phyloP scores from a whole-genome alignment of 202 grass and related monocot genomes.

The Zizania palustris region DNA sequence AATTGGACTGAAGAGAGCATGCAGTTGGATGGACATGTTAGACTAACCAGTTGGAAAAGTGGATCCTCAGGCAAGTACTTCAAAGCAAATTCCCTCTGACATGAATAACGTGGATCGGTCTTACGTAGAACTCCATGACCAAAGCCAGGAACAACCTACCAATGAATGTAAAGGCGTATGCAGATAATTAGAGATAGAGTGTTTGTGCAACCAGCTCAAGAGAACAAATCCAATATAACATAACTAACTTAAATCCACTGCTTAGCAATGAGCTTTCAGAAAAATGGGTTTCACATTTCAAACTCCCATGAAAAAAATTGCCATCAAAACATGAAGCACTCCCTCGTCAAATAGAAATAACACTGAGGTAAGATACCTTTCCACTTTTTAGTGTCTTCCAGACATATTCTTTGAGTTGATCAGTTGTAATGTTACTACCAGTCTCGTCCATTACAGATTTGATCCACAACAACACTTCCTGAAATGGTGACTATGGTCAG shows the following conservation, averaged over 20 bases:
- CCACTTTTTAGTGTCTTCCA: conserved; percentile 98
- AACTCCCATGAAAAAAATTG: not conserved
- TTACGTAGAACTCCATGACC: conserved; percentile 97
- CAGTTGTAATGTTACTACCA: conserved; percentile 72
- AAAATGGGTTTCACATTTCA: conserved; percentile 1
- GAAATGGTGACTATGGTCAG: conserved; percentile 27
- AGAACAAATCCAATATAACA: not conserved
- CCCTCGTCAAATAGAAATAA: conserved; percentile 25
- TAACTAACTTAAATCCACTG: conserved; percentile 19
- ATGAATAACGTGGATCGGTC: conserved; percentile 92
- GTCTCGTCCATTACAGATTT: conserved; percentile 92
- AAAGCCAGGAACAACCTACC: conserved; percentile 92
- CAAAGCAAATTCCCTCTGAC: conserved; percentile 95
- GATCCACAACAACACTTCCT: conserved; percentile 99
- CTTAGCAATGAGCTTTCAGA: conserved; percentile 11
- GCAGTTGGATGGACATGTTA: conserved; percentile 25
- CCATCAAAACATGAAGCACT: not conserved
- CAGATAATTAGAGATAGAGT: conserved; percentile 28
- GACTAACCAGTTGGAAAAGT: conserved; percentile 87
- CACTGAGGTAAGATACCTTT: conserved; percentile 59
- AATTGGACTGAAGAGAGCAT: conserved; percentile 27
- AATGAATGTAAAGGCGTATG: conserved; percentile 18
- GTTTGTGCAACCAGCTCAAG: conserved; percentile 33
- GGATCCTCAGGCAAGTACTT: conserved; percentile 95
- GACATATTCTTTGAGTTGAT: conserved; percentile 92